phyloP scores from a whole-genome alignment of 2,329 filamentous ascomycete species.

The Ophiocordyceps polyrhachis-furcata region DNA sequence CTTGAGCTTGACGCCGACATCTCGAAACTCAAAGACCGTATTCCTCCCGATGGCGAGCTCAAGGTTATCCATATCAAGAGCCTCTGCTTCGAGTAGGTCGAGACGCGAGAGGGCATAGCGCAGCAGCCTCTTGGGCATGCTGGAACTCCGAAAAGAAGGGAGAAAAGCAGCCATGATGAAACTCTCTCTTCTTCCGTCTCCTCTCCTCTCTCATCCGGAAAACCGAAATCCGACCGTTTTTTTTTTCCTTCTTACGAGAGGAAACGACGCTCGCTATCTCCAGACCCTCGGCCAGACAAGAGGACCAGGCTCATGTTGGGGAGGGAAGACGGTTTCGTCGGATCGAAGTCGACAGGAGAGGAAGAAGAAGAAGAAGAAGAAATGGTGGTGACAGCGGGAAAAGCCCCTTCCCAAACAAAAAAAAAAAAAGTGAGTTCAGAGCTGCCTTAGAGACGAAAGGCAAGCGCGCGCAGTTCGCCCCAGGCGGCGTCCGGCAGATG shows the following conservation, averaged over 20 bases:
- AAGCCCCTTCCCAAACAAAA: too few relatives aligned
- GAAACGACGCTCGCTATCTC: constrained; percentile 10
- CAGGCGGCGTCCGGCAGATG: neutral
- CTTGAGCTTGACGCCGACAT: constrained; percentile 66
- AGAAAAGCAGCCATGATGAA: constrained; percentile 51
- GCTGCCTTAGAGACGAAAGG: too few relatives aligned
- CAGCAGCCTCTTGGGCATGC: constrained; percentile 75
- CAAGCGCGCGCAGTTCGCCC: too few relatives aligned
- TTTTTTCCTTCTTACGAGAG: constrained; percentile 2
- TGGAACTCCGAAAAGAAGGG: constrained; percentile 43
- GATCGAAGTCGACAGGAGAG: neutral
- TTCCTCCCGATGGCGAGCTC: constrained; percentile 69
- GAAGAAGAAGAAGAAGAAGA: neutral
- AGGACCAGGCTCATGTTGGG: constrained; percentile 7
- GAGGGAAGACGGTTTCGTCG: neutral
- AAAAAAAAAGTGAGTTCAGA: too few relatives aligned
- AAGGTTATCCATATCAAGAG: constrained; percentile 68
- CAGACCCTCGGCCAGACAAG: constrained; percentile 16
- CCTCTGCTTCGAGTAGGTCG: constrained; percentile 74
- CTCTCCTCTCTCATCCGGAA: too few relatives aligned
- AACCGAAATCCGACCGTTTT: neutral
- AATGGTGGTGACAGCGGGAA: neutral
- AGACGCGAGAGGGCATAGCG: constrained; percentile 69
- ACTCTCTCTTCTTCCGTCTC: neutral
- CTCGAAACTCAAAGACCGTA: constrained; percentile 67